Conservation (phyloP, 2,329 filamentous ascomycete species). For the Fragosphaeria purpurea region DNA sequence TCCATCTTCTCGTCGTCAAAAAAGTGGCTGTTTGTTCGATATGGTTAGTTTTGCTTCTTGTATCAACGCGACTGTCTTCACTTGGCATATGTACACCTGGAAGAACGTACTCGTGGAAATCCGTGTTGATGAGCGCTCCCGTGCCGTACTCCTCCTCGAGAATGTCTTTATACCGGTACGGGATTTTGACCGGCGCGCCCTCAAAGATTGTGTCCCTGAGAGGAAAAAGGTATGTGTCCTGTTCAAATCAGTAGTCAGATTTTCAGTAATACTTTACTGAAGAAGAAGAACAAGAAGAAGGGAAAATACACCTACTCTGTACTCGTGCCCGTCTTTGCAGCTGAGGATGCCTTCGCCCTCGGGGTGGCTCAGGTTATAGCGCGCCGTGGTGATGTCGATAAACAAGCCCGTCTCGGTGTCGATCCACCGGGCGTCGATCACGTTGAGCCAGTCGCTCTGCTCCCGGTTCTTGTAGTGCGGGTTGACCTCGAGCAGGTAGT, state of each 20-base stretch:
- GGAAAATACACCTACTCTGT: conserved; percentile 23
- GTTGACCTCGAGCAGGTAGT: conserved; percentile 41
- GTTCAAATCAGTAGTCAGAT: neutral
- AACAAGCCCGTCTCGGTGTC: conserved; percentile 36
- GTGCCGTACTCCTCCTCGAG: conserved; percentile 47
- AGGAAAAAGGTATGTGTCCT: conserved; percentile 55
- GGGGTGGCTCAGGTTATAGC: conserved; percentile 36
- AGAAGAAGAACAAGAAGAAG: neutral
- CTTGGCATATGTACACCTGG: neutral
- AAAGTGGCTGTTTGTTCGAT: conserved; percentile 8
- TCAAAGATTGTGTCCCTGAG: conserved; percentile 61
- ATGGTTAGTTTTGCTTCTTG: neutral
- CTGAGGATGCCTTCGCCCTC: conserved; percentile 35
- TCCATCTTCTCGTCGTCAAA: conserved; percentile 13
- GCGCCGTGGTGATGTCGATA: conserved; percentile 41
- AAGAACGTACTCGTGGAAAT: conserved; percentile 40
- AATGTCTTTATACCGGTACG: conserved; percentile 50
- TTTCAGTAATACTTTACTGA: no score
- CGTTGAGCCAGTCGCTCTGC: conserved; percentile 28
- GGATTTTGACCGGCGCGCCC: conserved; percentile 55
- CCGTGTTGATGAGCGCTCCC: conserved; percentile 38
- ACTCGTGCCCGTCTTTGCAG: conserved; percentile 42
- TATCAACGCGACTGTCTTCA: no score
- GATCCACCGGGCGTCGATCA: conserved; percentile 40
- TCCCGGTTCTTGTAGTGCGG: conserved; percentile 30